A percentile compares a stretch with the other conserved stretches of the same genome.
These are phyloP conservation scores for Aspergillus hiratsukae DNA, from an alignment of 2,329 filamentous ascomycete species.

Conservation along the genomic window DNA sequence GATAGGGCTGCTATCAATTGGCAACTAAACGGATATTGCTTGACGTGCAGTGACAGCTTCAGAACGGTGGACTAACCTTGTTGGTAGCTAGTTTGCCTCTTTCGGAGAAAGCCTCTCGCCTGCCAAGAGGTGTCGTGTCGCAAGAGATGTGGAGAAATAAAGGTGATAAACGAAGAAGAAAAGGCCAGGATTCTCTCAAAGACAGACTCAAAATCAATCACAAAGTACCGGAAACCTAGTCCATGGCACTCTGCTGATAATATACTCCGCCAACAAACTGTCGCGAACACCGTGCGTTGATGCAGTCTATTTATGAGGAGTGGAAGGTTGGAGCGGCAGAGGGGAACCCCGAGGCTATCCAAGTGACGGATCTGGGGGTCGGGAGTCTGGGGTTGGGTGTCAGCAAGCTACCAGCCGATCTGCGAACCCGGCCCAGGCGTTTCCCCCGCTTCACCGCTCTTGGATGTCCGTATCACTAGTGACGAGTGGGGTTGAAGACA, in stretches of 20 bases:
- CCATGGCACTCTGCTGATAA: neutral
- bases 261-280: neutral
- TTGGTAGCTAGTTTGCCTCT: neutral
- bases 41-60: neutral
- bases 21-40: too few relatives aligned
- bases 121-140: neutral
- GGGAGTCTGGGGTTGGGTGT: constrained; percentile 17
- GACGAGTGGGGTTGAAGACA: neutral
- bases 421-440: constrained; percentile 7
- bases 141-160: neutral
- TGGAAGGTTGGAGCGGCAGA: neutral
- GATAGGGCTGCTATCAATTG: neutral
- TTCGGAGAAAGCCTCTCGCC: neutral
- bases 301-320: constrained; percentile 13
- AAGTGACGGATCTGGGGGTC: constrained; percentile 16
- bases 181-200: too few relatives aligned
- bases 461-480: neutral
- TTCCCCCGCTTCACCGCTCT: constrained; percentile 1
- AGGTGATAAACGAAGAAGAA: neutral
- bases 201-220: neutral
- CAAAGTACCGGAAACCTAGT: neutral
- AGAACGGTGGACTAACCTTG: neutral
- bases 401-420: constrained; percentile 13
- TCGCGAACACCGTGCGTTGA: neutral
- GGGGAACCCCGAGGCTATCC: constrained; percentile 21